Base-by-base conservation (phyloP, 441 rosid genomes). In the Gossypium davidsonii region DNA sequence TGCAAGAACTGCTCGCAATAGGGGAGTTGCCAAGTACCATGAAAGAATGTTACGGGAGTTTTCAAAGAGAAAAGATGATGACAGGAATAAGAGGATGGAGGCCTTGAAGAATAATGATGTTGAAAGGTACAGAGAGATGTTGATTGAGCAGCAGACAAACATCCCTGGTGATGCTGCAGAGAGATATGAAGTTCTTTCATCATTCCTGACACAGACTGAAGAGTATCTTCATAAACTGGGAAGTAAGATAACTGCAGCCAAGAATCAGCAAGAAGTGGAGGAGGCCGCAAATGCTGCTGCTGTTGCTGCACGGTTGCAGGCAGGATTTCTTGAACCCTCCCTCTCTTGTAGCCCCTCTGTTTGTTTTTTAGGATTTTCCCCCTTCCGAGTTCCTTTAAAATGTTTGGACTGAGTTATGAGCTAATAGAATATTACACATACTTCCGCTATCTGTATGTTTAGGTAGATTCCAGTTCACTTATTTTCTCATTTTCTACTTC, bases 61-160 rank as follows among this genome's bases (percentile, higher is more conserved):
- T 75, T 96, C 98, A 0, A 96, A 96, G 87, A 92, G 90, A 79
- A 92, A 89, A 82, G 98, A 96, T 83, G 99, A 96, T 78, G 98
- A 87, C 75, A 84, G 98, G 74, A 94, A 90, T 79, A 96, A 82
- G 87, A 88, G 99, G 80, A 96, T 96, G 99, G 99, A 96, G 80
- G 99, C 99, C 65, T 83, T 96, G 87, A 96, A 96, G 87, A 96
- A 96, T 81, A 96, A 96, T 86, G 99, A 96, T 73, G 99, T 94
- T 52, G 99, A 94, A 86, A 88, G 99, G 83, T 96, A 96, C 74
- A 87, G 99, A 83, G 98, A 96, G 82, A 96, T 96, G 98, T 74
- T 96, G 81, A 74, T 96, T 83, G 99, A 96, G 83, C 98, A 93
- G 89, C 98, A 96, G 84, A 96, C 99, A 37, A 90, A 78, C 80